These are phyloP conservation scores for Pythium periplocum DNA, from an alignment of 352 stramenopile species.

Conservation along the genomic window DNA sequence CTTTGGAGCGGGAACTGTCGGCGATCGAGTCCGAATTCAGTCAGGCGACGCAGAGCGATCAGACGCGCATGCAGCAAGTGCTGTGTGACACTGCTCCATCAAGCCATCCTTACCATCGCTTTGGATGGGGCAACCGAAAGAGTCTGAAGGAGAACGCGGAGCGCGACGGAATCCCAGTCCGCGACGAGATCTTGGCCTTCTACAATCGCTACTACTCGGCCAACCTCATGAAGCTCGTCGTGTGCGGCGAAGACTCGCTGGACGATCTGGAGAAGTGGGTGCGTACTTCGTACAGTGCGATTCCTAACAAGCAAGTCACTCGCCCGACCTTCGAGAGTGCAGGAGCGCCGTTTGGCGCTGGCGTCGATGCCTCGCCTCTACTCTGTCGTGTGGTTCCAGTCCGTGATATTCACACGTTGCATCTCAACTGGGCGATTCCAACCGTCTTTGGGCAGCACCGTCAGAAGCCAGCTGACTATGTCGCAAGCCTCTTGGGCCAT, in stretches of 20 bases:
- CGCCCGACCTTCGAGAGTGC: conserved; percentile 7
- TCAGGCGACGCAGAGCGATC: conserved; percentile 29
- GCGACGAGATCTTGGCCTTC: conserved; percentile 27
- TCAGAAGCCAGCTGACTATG: conserved; percentile 32
- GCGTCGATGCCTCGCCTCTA: conserved; percentile 4
- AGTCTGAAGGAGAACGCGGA: conserved; percentile 25
- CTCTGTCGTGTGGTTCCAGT: conserved; percentile 21
- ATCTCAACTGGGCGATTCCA: conserved; percentile 37
- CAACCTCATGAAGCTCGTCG: conserved; percentile 38
- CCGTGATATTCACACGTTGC: conserved; percentile 26
- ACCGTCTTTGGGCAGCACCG: conserved; percentile 17
- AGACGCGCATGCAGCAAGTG: conserved; percentile 35
- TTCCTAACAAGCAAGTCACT: conserved; percentile 2
- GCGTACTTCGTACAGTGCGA: conserved; percentile 24
- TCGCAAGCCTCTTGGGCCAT: conserved; percentile 34
- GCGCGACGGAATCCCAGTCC: conserved; percentile 18
- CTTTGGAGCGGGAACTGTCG: conserved; percentile 48
- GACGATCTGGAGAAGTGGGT: conserved; percentile 34
- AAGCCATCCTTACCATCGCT: conserved; percentile 29
- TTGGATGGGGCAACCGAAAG: conserved; percentile 55
- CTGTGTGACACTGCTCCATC: conserved; percentile 26
- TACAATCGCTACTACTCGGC: conserved; percentile 37
- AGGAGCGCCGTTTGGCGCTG: neutral
- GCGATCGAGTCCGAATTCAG: conserved; percentile 68
- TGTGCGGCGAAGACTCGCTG: conserved; percentile 28